Evolutionary conservation across 2,329 filamentous ascomycete genomes (phyloP).

Genomic region (Triangularia verruculosa): DNA sequence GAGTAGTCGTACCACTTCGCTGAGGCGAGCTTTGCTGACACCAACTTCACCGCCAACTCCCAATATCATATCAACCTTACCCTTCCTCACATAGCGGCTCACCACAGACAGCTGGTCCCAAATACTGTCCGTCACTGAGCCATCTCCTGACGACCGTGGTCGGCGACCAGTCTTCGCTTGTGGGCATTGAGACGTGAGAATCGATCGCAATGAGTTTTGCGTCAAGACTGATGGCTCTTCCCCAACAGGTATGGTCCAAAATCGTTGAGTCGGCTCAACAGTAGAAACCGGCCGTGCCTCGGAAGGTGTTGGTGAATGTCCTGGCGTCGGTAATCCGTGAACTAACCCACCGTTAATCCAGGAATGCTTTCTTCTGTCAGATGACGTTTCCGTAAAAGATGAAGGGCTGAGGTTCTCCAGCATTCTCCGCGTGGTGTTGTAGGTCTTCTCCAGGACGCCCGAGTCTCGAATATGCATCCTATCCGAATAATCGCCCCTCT

Average conservation of each 20-base stretch:
- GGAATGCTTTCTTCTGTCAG: background rate
- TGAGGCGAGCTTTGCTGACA: slow-evolving; percentile 49
- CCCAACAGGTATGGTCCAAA: slow-evolving; percentile 45
- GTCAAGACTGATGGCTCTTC: slow-evolving; percentile 49
- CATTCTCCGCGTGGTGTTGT: background rate
- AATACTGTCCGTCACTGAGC: slow-evolving; percentile 45
- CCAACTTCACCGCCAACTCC: slow-evolving; percentile 57
- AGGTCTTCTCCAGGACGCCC: background rate
- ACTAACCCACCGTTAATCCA: slow-evolving; percentile 6
- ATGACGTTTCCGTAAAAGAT: slow-evolving; percentile 21
- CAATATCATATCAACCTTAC: slow-evolving; percentile 54
- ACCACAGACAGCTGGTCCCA: background rate
- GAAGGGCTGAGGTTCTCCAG: background rate
- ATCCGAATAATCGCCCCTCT: slow-evolving; percentile 34
- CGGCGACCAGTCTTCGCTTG: slow-evolving; percentile 45
- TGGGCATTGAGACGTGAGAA: slow-evolving; percentile 52
- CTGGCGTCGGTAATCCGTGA: slow-evolving; percentile 37
- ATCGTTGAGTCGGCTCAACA: slow-evolving; percentile 34
- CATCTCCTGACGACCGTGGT: slow-evolving; percentile 46
- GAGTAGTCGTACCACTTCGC: slow-evolving; percentile 48
- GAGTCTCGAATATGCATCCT: background rate
- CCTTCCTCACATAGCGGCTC: background rate
- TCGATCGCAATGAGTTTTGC: slow-evolving; percentile 55
- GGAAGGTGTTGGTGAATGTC: slow-evolving; percentile 30
- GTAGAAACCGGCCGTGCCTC: slow-evolving; percentile 13